Evolutionary conservation across 176 grass and related monocot genomes (phyloP).

Genomic region (Aegilops sharonensis): DNA sequence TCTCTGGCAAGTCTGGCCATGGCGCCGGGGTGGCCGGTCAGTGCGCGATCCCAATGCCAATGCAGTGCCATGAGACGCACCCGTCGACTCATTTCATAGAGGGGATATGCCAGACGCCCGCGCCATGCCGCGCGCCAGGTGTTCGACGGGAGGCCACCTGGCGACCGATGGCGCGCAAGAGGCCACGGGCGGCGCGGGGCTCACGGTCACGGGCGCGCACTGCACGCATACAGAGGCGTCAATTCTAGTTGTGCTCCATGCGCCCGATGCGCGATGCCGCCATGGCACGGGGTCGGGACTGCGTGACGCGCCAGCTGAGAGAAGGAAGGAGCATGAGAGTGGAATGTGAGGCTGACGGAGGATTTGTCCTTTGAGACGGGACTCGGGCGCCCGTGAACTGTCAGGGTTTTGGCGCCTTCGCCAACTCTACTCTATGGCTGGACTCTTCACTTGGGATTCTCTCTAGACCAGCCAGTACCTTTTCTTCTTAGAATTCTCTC

Average conservation of each 20-base stretch:
- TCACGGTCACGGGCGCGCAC: background rate
- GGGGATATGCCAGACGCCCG: background rate
- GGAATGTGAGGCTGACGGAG: background rate
- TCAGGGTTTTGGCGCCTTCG: background rate
- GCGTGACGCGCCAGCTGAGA: no score
- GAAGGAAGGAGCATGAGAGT: background rate
- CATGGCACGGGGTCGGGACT: background rate
- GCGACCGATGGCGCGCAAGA: background rate
- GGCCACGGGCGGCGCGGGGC: background rate
- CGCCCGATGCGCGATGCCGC: background rate
- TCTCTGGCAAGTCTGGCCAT: conserved; percentile 17
- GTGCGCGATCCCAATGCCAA: background rate
- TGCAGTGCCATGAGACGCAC: background rate
- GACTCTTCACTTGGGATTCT: background rate
- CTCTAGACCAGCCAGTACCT: background rate
- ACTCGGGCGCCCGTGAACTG: background rate
- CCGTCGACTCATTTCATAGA: background rate
- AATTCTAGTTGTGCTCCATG: background rate
- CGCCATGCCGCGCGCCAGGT: background rate
- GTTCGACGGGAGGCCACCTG: background rate
- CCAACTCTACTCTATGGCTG: background rate
- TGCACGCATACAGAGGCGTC: background rate
- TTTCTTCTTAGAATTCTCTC: background rate
- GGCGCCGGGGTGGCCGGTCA: background rate
- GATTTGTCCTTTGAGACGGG: background rate